These are phyloP conservation scores for Pterocarpus santalinus DNA, from an alignment of 306 rosid species.

Conservation along the genomic window DNA sequence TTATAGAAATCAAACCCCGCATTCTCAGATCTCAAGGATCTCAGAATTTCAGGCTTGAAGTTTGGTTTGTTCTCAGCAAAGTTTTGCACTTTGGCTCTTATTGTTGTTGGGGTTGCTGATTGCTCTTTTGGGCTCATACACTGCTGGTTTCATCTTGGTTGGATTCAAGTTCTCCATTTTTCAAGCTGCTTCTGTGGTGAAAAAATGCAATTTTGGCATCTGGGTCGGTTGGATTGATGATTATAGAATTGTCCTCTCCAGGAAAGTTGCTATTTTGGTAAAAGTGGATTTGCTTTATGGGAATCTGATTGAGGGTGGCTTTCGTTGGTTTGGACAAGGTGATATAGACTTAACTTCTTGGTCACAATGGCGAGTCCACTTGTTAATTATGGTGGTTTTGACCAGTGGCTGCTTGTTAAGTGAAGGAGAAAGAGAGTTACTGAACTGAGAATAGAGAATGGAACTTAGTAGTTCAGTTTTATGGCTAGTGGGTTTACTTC, in stretches of 20 bases:
- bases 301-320: slow-evolving; percentile 55
- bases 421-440: slow-evolving; percentile 41
- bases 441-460: slow-evolving; percentile 58
- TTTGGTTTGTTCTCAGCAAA: slow-evolving; percentile 52
- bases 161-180: slow-evolving; percentile 56
- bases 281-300: slow-evolving; percentile 45
- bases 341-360: slow-evolving; percentile 50
- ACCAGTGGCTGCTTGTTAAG: slow-evolving; percentile 44
- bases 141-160: slow-evolving; percentile 44
- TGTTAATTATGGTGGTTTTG: slow-evolving; percentile 57
- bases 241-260: slow-evolving; percentile 35
- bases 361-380: slow-evolving; percentile 54
- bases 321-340: slow-evolving; percentile 56
- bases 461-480: slow-evolving; percentile 50
- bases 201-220: slow-evolving; percentile 52
- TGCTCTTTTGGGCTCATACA: slow-evolving; percentile 49
- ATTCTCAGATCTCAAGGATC: slow-evolving; percentile 89
- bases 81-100: slow-evolving; percentile 43
- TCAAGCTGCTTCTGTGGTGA: slow-evolving; percentile 43
- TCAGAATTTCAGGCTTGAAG: slow-evolving; percentile 56
- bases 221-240: slow-evolving; percentile 54
- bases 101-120: slow-evolving; percentile 15
- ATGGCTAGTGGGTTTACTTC: slow-evolving; percentile 64
- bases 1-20: slow-evolving; percentile 49
- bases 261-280: slow-evolving; percentile 48